phyloP scores from a whole-genome alignment of 164 flowering plant genomes.

The Tetracentron sinense region DNA sequence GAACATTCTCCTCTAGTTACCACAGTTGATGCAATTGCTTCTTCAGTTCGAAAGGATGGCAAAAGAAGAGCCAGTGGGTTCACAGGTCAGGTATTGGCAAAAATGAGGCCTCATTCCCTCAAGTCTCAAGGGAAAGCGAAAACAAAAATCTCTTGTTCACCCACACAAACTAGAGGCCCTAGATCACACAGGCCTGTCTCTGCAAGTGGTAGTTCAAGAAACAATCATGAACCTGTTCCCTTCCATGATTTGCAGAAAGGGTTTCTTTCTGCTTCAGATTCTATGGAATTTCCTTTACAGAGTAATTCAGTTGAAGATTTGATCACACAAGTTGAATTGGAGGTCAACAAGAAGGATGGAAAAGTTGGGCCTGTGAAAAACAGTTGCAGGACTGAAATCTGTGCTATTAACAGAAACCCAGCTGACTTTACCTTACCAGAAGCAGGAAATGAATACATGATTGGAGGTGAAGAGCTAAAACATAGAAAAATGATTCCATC shows the following conservation, averaged over 20 bases:
- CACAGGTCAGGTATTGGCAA: constrained; percentile 8
- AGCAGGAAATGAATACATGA: constrained; percentile 52
- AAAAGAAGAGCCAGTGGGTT: constrained; percentile 15
- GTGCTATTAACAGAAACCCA: constrained; percentile 69
- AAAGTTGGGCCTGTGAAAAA: constrained; percentile 16
- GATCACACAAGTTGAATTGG: constrained; percentile 11
- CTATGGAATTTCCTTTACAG: neutral
- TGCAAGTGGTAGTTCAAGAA: constrained; percentile 13
- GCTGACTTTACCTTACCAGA: constrained; percentile 69
- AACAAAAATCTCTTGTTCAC: constrained; percentile 19
- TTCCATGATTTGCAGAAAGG: constrained; percentile 20
- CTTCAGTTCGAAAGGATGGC: constrained; percentile 22
- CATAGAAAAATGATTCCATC: constrained; percentile 15
- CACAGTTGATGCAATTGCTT: constrained; percentile 17
- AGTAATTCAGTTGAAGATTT: constrained; percentile 16
- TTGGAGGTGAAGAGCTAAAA: constrained; percentile 38
- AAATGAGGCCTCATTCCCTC: constrained; percentile 4
- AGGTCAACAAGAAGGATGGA: constrained; percentile 12
- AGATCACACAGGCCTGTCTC: constrained; percentile 23
- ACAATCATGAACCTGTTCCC: constrained; percentile 17
- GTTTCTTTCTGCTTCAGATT: constrained; percentile 14
- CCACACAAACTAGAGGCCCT: constrained; percentile 12
- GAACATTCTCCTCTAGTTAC: constrained; percentile 22
- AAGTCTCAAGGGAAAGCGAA: constrained; percentile 23
- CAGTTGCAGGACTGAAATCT: constrained; percentile 21